Base-by-base conservation (phyloP, 192 early-diverging fungal species). In the Gamsiella multidivaricata region DNA sequence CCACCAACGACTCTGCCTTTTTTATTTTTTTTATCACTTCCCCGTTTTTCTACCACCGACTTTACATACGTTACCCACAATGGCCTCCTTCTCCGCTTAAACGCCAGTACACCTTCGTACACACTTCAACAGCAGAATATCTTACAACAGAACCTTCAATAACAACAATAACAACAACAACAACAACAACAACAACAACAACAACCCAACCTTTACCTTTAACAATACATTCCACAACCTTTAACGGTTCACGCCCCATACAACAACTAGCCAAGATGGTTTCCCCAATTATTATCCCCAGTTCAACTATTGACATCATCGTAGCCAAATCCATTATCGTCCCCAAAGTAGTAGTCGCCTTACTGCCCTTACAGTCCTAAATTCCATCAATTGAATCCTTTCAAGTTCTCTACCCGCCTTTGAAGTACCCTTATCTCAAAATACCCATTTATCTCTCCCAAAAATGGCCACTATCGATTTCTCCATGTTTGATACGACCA, bases 311-410 rank as follows among this genome's bases (percentile, higher is more conserved):
- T 56, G 64, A 68, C 52, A 67, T 63, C 51, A 72, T 69, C 26
- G 36, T 20, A 62, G 29, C 59, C 52, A 63, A 54, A 64, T 23
- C 18, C 41, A 61, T 53, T 53, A 66, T 68, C 59, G 17, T 20
- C 36, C 52, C 54, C 28, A 60, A 64, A 78, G 65, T 62, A 68
- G 47, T 47, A 15, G 54, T 66, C 22, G 43, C 55, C 56, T 57
- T 63, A 55, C 59, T 56, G 23, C 65, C 73, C 74, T 78, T 78
- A 78, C 74, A 78, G 54, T 64, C 74, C 54, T 78, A 78, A 78
- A 60, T 34, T 31, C 32, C 41, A n/a, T 3, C 15, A 18, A 6
- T 15, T 51, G 28, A 32, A n/a, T 31, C 43, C 25, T 47, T n/a
- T 29, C 17, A 32, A n/a, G n/a, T n/a, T n/a, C n/a, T n/a, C n/a